Conservation (phyloP, 768 basidiomycete species). For the Panaeolus papilionaceus region DNA sequence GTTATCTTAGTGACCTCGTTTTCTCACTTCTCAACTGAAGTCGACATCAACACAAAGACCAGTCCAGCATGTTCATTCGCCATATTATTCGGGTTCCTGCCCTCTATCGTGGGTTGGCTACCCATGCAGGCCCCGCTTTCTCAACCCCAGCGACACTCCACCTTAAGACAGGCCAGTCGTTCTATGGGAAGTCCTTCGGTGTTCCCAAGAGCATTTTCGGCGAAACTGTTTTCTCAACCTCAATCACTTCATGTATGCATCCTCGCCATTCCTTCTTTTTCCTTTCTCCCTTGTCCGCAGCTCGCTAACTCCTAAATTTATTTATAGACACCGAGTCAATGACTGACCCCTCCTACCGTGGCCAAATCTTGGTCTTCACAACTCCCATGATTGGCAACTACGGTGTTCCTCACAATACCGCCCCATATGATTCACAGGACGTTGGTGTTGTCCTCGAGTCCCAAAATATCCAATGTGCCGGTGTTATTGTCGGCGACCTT, state of each 20-base stretch:
- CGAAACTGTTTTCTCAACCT: slow-evolving; percentile 98
- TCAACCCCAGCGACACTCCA: slow-evolving; percentile 83
- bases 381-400: slow-evolving; percentile 99
- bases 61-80: slow-evolving; percentile 60
- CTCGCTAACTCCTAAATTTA: slow-evolving; percentile 22
- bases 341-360: slow-evolving; percentile 99
- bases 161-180: slow-evolving; percentile 93
- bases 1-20: slow-evolving; percentile 91
- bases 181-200: slow-evolving; percentile 89
- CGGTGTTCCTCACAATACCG: slow-evolving; percentile 86
- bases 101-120: slow-evolving; percentile 68
- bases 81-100: slow-evolving; percentile 55
- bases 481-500: slow-evolving; percentile 92
- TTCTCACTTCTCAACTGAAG: slow-evolving; percentile 69
- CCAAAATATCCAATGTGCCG: slow-evolving; percentile 87
- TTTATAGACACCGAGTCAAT: slow-evolving; percentile 93
- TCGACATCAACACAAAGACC: slow-evolving; percentile 29
- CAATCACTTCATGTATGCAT: slow-evolving; percentile 92
- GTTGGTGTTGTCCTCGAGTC: slow-evolving; percentile 93
- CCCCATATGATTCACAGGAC: slow-evolving; percentile 73
- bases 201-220: slow-evolving; percentile 87
- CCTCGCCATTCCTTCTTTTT: slow-evolving; percentile 6
- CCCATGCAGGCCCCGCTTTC: slow-evolving; percentile 57
- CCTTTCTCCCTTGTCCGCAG: background rate
- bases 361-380: slow-evolving; percentile 98